phyloP scores from a whole-genome alignment of 2,329 filamentous ascomycete species.

The Cladophialophora carrionii region DNA sequence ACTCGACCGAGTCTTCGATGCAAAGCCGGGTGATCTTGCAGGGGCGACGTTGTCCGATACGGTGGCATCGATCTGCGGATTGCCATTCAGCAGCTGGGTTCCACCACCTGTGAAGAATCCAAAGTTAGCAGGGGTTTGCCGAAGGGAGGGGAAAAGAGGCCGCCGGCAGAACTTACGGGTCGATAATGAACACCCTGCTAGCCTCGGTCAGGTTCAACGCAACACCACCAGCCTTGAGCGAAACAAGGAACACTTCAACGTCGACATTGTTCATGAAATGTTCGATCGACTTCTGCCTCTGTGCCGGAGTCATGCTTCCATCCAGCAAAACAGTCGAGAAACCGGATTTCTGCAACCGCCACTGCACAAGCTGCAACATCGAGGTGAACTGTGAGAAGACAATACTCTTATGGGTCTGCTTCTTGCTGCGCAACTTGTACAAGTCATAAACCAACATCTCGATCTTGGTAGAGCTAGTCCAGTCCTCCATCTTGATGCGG shows the following conservation, averaged over 20 bases:
- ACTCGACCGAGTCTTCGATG: constrained; percentile 96
- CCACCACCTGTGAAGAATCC: constrained; percentile 74
- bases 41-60: constrained; percentile 90
- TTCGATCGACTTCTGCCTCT: constrained; percentile 90
- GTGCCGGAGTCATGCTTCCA: constrained; percentile 92
- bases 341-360: constrained; percentile 92
- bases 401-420: constrained; percentile 92
- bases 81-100: constrained; percentile 99
- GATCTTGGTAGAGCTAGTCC: constrained; percentile 98
- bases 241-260: constrained; percentile 94
- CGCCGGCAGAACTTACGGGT: constrained; percentile 68
- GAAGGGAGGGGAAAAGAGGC: background rate
- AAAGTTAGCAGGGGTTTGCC: background rate
- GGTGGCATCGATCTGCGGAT: constrained; percentile 88
- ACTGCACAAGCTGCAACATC: constrained; percentile 96
- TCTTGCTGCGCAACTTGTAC: constrained; percentile 87
- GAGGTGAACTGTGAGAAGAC: constrained; percentile 97
- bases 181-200: constrained; percentile 91
- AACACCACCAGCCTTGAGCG: constrained; percentile 92
- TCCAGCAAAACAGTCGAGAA: constrained; percentile 99
- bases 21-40: constrained; percentile 93
- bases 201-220: constrained; percentile 95
- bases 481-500: constrained; percentile 97
- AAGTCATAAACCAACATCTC: constrained; percentile 94
- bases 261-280: constrained; percentile 95